Evolutionary conservation across 2,329 filamentous ascomycete species (phyloP).

Genomic region (Alternaria sp.): DNA sequence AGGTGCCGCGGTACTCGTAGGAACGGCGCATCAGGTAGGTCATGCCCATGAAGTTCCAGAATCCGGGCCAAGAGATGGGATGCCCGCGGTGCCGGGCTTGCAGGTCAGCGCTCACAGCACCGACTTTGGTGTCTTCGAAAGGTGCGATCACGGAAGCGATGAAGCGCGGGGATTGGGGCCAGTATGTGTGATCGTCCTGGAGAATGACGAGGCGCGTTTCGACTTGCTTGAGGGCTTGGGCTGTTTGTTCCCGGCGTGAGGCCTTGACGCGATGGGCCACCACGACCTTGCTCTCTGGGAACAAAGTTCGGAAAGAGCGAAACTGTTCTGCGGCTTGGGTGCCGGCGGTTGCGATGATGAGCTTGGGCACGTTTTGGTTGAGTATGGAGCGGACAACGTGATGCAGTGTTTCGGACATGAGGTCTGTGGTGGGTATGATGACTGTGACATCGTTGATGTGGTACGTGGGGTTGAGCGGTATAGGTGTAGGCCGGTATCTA

Average conservation of each 20-base stretch:
- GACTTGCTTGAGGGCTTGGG: neutral
- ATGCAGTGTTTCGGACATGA: neutral
- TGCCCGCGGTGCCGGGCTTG: neutral
- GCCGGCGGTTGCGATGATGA: neutral
- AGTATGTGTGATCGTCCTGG: neutral
- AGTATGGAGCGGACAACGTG: neutral
- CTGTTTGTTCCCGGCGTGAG: neutral
- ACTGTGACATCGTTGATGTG: neutral
- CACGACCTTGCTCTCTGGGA: neutral
- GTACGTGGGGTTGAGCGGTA: neutral
- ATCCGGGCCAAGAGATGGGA: neutral
- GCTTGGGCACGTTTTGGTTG: neutral
- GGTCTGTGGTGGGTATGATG: neutral
- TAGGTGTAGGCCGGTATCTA: neutral
- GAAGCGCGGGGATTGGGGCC: neutral
- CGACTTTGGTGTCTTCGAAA: neutral
- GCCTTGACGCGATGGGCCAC: neutral
- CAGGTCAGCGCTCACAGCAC: neutral
- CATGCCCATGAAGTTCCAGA: neutral
- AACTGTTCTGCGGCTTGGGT: neutral
- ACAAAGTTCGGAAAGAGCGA: neutral
- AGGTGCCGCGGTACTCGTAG: slow-evolving; percentile 6
- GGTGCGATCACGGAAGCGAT: neutral
- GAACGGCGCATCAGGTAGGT: neutral
- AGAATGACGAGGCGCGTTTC: neutral